Evolutionary conservation across 1,284 basidiomycete genomes (phyloP), one percentile per base, ranked within the genome.

Genomic region (Pholiota adiposa): DNA sequence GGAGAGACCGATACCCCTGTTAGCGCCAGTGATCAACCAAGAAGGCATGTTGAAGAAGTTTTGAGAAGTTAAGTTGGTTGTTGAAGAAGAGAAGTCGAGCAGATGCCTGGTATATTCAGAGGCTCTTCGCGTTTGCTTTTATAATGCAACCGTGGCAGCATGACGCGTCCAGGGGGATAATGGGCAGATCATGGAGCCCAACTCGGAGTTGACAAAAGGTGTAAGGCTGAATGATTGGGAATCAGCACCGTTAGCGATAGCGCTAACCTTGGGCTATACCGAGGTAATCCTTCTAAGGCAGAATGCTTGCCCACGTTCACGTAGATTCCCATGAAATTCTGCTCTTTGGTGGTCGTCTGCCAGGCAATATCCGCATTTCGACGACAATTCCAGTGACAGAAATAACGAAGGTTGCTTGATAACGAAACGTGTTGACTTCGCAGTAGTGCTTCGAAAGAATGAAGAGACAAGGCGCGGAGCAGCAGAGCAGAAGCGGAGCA

Each of bases 1-100:
- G 44, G 51, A 21, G 19, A 65, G 44, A 38, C 67, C 67, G 34
- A 68, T 68, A 59, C 67, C 67, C n/a, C n/a, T n/a, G n/a, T n/a
- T n/a, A n/a, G n/a, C n/a, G n/a, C n/a, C n/a, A n/a, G n/a, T n/a
- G n/a, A 68, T 68, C 49, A 68, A 60, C 65, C 65, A 68, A 50
- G 64, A 63, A 59, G 64, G 62, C 64, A 66, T 66, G 31, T 54
- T 43, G 46, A 23, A 46, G 40, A 41, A 41, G 41, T 43, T 23
- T 43, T n/a, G n/a, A n/a, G n/a, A 43, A 8, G 41, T 11, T 21
- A 4, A 12, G 18, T 3, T 6, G 18, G 41, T 43, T 43, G 41
- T 43, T 43, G 1, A 43, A 19, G 40, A 41, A 23, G 41, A 43
- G 41, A 43, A 43, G 41, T 43, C 18, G 41, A 43, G 41, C 41